A percentile compares a stretch with the other conserved stretches of the same genome.
Evolutionary conservation across 2,329 filamentous ascomycete genomes (phyloP).

Genomic region (Cytospora schulzeri): DNA sequence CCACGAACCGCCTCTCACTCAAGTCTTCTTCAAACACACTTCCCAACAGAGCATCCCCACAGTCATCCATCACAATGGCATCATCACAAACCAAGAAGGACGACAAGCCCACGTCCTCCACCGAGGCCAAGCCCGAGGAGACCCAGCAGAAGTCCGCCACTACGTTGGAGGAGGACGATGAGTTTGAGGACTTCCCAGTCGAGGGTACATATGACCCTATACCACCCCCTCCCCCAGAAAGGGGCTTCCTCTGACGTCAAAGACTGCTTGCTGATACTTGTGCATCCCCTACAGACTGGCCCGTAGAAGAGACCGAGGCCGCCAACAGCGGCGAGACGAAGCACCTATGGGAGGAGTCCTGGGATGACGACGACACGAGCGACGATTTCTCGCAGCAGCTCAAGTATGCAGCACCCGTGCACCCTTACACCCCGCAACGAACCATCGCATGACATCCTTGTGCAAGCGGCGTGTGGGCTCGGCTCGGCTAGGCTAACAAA

Average conservation of each 20-base stretch:
- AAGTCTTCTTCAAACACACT: not conserved
- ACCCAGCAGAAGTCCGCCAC: conserved; percentile 64
- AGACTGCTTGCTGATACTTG: conserved; percentile 1
- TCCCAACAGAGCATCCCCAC: not conserved
- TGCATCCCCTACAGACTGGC: conserved; percentile 69
- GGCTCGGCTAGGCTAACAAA: not conserved
- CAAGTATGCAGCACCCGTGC: too few species aligned
- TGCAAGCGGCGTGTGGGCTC: too few species aligned
- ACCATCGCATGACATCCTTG: too few species aligned
- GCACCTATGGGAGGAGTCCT: conserved; percentile 99
- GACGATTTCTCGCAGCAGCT: conserved; percentile 96
- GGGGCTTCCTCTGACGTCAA: conserved; percentile 10
- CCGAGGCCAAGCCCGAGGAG: conserved; percentile 47
- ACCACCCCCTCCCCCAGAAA: not conserved
- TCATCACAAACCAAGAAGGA: conserved; percentile 39
- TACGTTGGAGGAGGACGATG: conserved; percentile 92
- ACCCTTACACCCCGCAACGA: too few species aligned
- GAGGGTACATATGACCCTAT: conserved; percentile 67
- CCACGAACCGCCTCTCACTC: not conserved
- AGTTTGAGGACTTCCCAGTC: conserved; percentile 98
- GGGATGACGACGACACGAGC: conserved; percentile 96
- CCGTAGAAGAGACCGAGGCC: conserved; percentile 85
- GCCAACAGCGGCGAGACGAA: conserved; percentile 66
- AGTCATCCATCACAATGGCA: conserved; percentile 38
- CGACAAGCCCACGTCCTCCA: conserved; percentile 41